Conservation (phyloP, 208 protist species). For the Trypanosoma boissoni region DNA sequence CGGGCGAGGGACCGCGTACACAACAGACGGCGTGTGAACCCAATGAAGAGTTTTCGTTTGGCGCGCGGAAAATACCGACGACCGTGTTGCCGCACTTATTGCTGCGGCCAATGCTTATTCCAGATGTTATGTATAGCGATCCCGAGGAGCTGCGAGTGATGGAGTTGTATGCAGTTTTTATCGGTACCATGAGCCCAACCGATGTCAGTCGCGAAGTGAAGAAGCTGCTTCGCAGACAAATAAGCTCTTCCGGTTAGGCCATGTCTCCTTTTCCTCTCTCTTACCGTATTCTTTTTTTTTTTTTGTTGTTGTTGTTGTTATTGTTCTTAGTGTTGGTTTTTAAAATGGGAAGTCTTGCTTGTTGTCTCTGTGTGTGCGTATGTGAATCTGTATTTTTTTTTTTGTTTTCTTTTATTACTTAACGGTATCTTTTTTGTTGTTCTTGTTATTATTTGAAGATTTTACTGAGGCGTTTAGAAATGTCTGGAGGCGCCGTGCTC, state of each 20-base stretch:
- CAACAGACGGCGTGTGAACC: too few species aligned
- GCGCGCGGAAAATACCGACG: not conserved
- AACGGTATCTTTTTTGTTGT: conserved; percentile 1
- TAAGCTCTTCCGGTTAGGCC: not conserved
- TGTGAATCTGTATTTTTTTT: not conserved
- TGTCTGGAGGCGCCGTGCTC: conserved; percentile 80
- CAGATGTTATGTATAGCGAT: conserved; percentile 13
- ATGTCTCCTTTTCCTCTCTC: not conserved
- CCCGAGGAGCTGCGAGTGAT: conserved; percentile 13
- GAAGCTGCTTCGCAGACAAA: conserved; percentile 16
- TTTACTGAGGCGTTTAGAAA: conserved; percentile 13
- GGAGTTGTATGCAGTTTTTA: conserved; percentile 24
- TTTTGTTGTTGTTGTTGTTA: conserved; percentile 3
- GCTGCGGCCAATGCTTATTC: conserved; percentile 22
- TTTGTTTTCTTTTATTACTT: not conserved
- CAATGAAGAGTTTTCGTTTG: too few species aligned
- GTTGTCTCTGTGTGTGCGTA: too few species aligned
- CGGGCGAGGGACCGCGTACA: not conserved
- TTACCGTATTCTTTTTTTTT: not conserved
- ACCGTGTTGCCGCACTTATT: conserved; percentile 6
- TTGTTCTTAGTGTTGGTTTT: too few species aligned
- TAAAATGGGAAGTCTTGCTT: too few species aligned
- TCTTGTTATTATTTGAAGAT: not conserved
- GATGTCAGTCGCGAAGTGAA: conserved; percentile 20
- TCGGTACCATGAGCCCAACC: conserved; percentile 18